Base-by-base conservation (phyloP, 2,329 filamentous ascomycete species). In the Colletotrichum sp. region DNA sequence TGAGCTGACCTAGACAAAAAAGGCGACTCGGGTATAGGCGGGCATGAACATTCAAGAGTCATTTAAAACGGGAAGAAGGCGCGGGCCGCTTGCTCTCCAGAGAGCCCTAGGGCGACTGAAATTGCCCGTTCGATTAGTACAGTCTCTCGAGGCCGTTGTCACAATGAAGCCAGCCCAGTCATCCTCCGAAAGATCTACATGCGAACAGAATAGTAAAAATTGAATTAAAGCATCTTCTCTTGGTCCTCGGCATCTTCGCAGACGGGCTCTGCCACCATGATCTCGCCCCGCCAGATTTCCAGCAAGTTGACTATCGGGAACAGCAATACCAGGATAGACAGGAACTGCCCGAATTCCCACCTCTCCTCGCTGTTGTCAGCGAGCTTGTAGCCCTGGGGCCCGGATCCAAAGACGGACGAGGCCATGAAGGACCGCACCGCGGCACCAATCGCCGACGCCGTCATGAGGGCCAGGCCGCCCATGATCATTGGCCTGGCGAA, bases 341-440 rank as follows among this genome's bases (percentile, higher is more conserved):
- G 83, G 72, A 93, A 82, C 82, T 93, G 91, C 1, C 92, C 92
- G 79, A 93, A 94, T 77, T 88, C 90, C 91, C 91, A 93, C 13
- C 85, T 83, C 75, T 85, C 89, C 83, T 93, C 92, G 26, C 86
- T 88, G 1, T 83, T 73, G 72, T 92, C 92, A 7, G 81, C 81
- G 3, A 93, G 84, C 26, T 81, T 78, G 4, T 93, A 85, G 0
- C 87, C 86, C 10, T 52, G 43, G 0, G 91, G 89, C 3, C 77
- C 77, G 3, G 73, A 82, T 2, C 90, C 90, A 80, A 94, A 93
- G 3, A 92, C 92, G 80, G 93, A 91, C 0, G 90, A 90, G 7
- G 92, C 84, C 32, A 91, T 79, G 21, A 92, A 85, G 4, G 93
- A 88, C 21, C 92, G 87, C 7, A 90, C 84, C 0, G 90, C 89